Evolutionary conservation across 345 rosid species (phyloP), one percentile per base, ranked within the genome.

Genomic region (Hypericum perforatum): DNA sequence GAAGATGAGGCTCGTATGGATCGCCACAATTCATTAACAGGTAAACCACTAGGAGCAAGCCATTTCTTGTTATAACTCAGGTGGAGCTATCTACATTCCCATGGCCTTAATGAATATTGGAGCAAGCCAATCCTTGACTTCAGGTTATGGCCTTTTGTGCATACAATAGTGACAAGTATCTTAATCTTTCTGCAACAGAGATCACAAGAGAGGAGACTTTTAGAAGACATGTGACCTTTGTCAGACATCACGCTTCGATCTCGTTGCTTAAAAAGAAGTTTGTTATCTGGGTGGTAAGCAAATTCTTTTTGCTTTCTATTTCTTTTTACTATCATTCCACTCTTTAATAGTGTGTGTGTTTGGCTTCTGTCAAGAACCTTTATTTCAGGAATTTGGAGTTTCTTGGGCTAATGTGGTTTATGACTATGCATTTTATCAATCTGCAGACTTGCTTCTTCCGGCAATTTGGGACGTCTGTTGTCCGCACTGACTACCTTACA

Each of bases 381-480:
- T n/a, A n/a, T n/a, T 22, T 22, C 32, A 22, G 32, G 32, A 22
- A 22, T 22, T 22, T 22, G 1, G 32, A 22, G 32, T 22, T 22
- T 22, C 32, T 22, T 22, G 32, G 32, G 32, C 32, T 22, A 22
- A 22, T 22, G 32, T 22, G 32, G 32, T 22, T 4, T 22, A 22
- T 22, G 32, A 22, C 32, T 22, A 22, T 22, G 32, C 32, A 22
- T 64, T 62, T 57, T 43, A 7, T 71, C 52, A 43, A 63, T 48
- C 45, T 65, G 76, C 81, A 92, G 96, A 85, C 78, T 52, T 92
- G 98, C 69, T 88, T 85, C 79, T 82, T 92, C 64, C 74, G 86
- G 41, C 96, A 92, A 68, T 92, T 92, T 54, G 95, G 90, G 54
- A 68, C 41, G 38, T 82, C 98, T n/a, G 95, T 92, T 57, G 94